Evolutionary conservation across 176 grass and related monocot genomes (phyloP), one percentile per base, ranked within the genome.

Genomic region (Leersia perrieri): DNA sequence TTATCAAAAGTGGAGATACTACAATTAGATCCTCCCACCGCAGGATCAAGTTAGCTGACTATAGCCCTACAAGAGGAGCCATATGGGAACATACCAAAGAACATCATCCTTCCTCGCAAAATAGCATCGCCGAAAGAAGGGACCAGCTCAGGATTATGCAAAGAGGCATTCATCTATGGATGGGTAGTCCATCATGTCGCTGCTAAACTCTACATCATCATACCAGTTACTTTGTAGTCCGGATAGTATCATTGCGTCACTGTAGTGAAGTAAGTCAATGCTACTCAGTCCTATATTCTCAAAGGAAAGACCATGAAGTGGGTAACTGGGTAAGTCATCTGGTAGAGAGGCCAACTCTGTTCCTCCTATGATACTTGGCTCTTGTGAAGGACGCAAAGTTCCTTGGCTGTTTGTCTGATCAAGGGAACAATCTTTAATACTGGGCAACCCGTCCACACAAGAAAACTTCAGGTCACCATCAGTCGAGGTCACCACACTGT

Each of bases 181-280:
- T 27, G 82, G 84, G 60, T 90, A 87, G 78, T 93, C 90, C 61
- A 70, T 63, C 3, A 58, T 80, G 22, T 94, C 92, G 9, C 87
- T 29, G 66, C 68, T 80, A 60, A 78, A 81, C 49, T 99, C 92
- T 61, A 73, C 66, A 65, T 90, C 84, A 41, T 90, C 84, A 22
- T 91, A 93, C 97, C 97, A 99, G 79, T 96, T 96, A 95, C 87
- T 90, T 47, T 86, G 83, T 63, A 87, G 63, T 60, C 82, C 86
- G 14, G 63, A 70, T 42, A 77, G 70, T 66, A 80, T 39, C 70
- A 87, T 89, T 20, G 60, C 31, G 63, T 91, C 87, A 34, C 85
- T 87, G 60, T 77, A 88, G 63, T 95, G 87, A 90, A 88, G 88
- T 10, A 95, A 87, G 79, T 91, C 96, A 35, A 89, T 80, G 82